Percentiles rank a stretch among this genome's conserved stretches.
phyloP scores from a whole-genome alignment of 768 basidiomycete genomes.

The Psilocybe sp. region DNA sequence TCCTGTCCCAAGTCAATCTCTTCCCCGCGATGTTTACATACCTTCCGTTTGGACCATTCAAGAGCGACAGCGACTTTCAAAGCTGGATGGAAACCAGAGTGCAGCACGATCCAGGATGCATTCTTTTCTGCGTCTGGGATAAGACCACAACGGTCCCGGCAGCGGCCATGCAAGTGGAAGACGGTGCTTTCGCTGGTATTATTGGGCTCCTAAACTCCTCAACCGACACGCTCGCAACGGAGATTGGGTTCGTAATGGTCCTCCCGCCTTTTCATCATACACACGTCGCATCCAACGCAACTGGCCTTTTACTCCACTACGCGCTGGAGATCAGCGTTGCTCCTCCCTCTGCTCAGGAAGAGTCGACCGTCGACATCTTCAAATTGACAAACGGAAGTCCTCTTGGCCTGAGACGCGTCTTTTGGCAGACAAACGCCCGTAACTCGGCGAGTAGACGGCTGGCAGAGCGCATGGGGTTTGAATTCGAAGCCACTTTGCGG shows the following conservation, averaged over 20 bases:
- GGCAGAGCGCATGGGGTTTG: too few species aligned
- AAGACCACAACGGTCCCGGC: conserved; percentile 28
- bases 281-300: conserved; percentile 55
- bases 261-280: conserved; percentile 61
- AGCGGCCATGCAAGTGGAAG: conserved; percentile 1
- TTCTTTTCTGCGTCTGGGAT: conserved; percentile 56
- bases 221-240: conserved; percentile 38
- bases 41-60: conserved; percentile 51
- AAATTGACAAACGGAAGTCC: too few species aligned
- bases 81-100: conserved; percentile 34
- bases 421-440: too few species aligned
- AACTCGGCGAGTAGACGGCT: too few species aligned
- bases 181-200: conserved; percentile 44
- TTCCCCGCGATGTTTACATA: conserved; percentile 43
- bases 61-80: conserved; percentile 31
- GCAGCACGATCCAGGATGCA: conserved; percentile 26
- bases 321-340: conserved; percentile 28
- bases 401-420: too few species aligned
- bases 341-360: too few species aligned
- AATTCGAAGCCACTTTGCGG: too few species aligned
- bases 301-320: conserved; percentile 48
- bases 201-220: conserved; percentile 50
- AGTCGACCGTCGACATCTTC: too few species aligned
- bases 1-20: conserved; percentile 29
- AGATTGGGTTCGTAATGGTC: conserved; percentile 55